phyloP scores from a whole-genome alignment of 1,139 yeast genomes.

The Kodamaea sp. region DNA sequence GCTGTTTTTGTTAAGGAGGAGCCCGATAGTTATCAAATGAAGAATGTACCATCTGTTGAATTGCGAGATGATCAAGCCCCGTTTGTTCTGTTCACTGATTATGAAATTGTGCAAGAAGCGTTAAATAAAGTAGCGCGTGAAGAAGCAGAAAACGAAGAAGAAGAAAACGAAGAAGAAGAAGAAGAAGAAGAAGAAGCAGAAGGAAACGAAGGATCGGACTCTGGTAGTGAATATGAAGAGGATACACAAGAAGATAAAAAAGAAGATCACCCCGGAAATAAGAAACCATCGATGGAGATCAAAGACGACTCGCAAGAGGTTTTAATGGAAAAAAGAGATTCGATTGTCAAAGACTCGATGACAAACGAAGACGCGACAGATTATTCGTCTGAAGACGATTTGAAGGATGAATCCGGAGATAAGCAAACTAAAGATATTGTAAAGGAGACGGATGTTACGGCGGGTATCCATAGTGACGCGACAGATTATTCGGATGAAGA shows the following conservation, averaged over 20 bases:
- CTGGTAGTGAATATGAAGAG: constrained; percentile 1
- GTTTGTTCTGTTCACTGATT: no score
- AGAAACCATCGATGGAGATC: neutral
- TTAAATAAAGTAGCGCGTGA: neutral
- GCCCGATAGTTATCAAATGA: constrained; percentile 1
- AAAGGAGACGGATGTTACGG: no score
- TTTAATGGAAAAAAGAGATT: neutral
- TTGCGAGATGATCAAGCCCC: neutral
- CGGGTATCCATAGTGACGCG: neutral
- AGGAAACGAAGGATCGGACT: constrained; percentile 3
- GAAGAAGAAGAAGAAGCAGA: constrained; percentile 6
- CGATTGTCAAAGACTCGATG: constrained; percentile 4
- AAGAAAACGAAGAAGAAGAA: constrained; percentile 7
- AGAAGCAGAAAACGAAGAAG: constrained; percentile 4
- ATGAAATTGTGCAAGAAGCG: constrained; percentile 1
- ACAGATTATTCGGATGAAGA: constrained; percentile 1
- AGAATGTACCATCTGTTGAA: neutral
- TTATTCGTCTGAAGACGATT: constrained; percentile 9
- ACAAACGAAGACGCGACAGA: constrained; percentile 7
- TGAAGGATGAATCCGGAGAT: constrained; percentile 1
- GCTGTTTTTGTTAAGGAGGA: neutral
- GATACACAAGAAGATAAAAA: constrained; percentile 5
- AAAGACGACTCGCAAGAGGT: neutral
- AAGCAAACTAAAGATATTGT: neutral
- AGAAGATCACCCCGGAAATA: constrained; percentile 4